These are phyloP conservation scores for Phytophthora colocasiae DNA, from an alignment of 352 stramenopile genomes.

Conservation along the genomic window DNA sequence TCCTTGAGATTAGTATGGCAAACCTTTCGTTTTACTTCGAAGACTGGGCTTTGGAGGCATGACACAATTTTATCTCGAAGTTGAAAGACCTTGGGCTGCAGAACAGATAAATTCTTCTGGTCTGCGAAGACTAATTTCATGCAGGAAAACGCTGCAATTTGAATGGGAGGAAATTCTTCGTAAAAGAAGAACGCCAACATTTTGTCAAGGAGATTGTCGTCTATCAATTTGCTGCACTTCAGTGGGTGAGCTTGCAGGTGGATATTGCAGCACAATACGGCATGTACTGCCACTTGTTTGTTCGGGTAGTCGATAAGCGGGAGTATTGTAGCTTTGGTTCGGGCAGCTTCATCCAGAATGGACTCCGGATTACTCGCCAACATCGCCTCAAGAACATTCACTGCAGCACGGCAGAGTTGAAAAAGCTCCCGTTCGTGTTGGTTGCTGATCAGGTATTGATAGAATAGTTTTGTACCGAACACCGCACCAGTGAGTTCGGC, in stretches of 20 bases:
- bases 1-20: not conserved
- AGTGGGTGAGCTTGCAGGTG: constrained; percentile 26
- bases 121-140: constrained; percentile 30
- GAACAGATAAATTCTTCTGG: constrained; percentile 11
- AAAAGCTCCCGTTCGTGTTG: constrained; percentile 20
- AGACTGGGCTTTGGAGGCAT: constrained; percentile 20
- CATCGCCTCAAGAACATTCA: constrained; percentile 17
- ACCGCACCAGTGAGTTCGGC: not conserved
- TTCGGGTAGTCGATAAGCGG: constrained; percentile 28
- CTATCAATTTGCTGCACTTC: constrained; percentile 28
- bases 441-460: constrained; percentile 5
- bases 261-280: constrained; percentile 18
- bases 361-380: constrained; percentile 13
- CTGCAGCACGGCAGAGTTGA: constrained; percentile 21
- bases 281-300: constrained; percentile 20
- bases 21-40: constrained; percentile 38
- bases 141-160: constrained; percentile 31
- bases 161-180: constrained; percentile 19
- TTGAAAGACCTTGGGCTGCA: constrained; percentile 21
- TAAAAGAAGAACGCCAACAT: constrained; percentile 31
- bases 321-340: constrained; percentile 27
- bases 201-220: constrained; percentile 22
- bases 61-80: constrained; percentile 20
- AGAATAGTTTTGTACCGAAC: constrained; percentile 28
- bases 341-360: constrained; percentile 25